Evolutionary conservation across 345 rosid species (phyloP).

Genomic region (Mercurialis annua): DNA sequence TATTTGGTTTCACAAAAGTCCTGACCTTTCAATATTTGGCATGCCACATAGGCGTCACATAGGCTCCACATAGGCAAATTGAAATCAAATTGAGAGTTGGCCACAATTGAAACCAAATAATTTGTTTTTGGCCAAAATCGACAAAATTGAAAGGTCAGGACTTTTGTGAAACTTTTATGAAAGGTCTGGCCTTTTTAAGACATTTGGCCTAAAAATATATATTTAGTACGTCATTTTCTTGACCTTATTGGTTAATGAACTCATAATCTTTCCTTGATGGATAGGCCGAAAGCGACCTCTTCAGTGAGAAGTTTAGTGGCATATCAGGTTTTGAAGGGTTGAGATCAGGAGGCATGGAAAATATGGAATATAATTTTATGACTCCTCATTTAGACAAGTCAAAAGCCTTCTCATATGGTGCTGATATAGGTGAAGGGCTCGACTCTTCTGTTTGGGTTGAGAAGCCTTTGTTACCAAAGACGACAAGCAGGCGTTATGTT

Average conservation of each 20-base stretch:
- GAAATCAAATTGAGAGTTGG: too few species aligned
- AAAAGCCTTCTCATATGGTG: slow-evolving; percentile 26
- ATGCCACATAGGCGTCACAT: too few species aligned
- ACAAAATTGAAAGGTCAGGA: too few species aligned
- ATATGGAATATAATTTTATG: slow-evolving; percentile 41
- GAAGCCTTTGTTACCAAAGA: slow-evolving; percentile 47
- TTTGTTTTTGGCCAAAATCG: too few species aligned
- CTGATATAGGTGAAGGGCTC: slow-evolving; percentile 31
- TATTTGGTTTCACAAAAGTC: too few species aligned
- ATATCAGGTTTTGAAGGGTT: slow-evolving; percentile 30
- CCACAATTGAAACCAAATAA: too few species aligned
- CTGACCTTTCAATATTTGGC: too few species aligned
- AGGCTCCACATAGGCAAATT: too few species aligned
- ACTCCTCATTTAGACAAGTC: slow-evolving; percentile 27
- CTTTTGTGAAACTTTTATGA: too few species aligned
- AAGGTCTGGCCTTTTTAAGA: too few species aligned
- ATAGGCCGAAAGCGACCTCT: slow-evolving; percentile 42
- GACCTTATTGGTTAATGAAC: not conserved
- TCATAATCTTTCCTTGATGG: slow-evolving; percentile 11
- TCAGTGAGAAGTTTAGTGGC: slow-evolving; percentile 25
- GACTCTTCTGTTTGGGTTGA: slow-evolving; percentile 39
- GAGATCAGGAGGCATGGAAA: slow-evolving; percentile 28
- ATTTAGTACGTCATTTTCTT: not conserved
- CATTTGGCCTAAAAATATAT: not conserved
- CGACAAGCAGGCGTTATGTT: slow-evolving; percentile 30